phyloP scores from a whole-genome alignment of 768 basidiomycete species.

The Lyophyllum atratum region DNA sequence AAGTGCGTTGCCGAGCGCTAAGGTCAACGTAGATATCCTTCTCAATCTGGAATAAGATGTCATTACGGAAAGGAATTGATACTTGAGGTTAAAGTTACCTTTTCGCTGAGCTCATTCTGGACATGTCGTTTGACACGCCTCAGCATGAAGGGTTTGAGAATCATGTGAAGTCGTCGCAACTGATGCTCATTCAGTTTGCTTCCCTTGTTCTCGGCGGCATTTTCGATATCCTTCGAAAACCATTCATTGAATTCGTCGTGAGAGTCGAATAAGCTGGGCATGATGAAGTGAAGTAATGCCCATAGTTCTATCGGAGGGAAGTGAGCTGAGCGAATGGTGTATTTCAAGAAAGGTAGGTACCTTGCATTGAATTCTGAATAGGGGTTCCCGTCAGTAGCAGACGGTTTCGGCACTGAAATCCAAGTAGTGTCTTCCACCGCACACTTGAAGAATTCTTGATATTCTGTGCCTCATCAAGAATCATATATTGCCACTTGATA shows the following conservation, averaged over 20 bases:
- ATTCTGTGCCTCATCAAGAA: conserved; percentile 99
- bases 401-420: conserved; percentile 94
- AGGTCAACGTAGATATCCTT: conserved; percentile 93
- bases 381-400: conserved; percentile 96
- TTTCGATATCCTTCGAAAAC: conserved; percentile 99
- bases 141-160: conserved; percentile 98
- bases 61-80: neutral
- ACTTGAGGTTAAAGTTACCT: conserved; percentile 50
- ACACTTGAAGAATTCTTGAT: conserved; percentile 98
- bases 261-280: conserved; percentile 98
- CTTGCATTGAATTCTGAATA: conserved; percentile 99
- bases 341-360: conserved; percentile 38
- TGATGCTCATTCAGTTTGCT: conserved; percentile 94
- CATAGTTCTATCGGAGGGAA: conserved; percentile 71
- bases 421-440: conserved; percentile 95
- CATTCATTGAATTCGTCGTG: conserved; percentile 99
- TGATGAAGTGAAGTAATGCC: conserved; percentile 99
- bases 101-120: conserved; percentile 99
- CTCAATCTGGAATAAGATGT: conserved; percentile 71
- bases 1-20: conserved; percentile 85
- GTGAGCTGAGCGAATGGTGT: conserved; percentile 7
- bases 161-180: conserved; percentile 94
- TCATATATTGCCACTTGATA: conserved; percentile 99
- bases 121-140: conserved; percentile 96
- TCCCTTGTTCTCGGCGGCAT: conserved; percentile 87